A percentile compares a stretch with the other conserved stretches of the same genome.
Evolutionary conservation across 805 yeast genomes (phyloP).

Genomic region (Yamadazyma paraphyllophila): DNA sequence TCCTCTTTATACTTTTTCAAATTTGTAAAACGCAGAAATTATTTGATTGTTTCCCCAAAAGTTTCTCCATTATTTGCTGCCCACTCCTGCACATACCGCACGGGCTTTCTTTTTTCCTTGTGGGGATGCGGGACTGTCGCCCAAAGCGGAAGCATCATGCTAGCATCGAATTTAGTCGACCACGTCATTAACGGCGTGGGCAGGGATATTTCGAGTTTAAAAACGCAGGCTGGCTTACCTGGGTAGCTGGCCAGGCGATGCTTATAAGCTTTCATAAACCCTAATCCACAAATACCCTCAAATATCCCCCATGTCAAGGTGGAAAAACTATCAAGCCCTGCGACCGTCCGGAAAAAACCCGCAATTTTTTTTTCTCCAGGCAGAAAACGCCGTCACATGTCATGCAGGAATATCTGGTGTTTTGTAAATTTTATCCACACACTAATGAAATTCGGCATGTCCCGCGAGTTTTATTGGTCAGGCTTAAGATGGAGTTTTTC

Average conservation of each 20-base stretch:
- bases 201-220: no score
- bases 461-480: not conserved
- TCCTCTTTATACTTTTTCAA: not conserved
- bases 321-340: not conserved
- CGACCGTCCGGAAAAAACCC: slow-evolving; percentile 1
- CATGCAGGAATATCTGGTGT: slow-evolving; percentile 1
- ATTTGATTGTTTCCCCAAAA: slow-evolving; percentile 3
- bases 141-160: slow-evolving; percentile 2
- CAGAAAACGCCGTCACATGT: slow-evolving; percentile 4
- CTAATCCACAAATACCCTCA: not conserved
- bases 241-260: no score
- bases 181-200: no score
- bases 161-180: not conserved
- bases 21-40: not conserved
- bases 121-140: slow-evolving; percentile 4
- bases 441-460: not conserved
- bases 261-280: not conserved
- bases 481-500: slow-evolving; percentile 1
- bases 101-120: slow-evolving; percentile 6
- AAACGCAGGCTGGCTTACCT: no score
- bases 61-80: slow-evolving; percentile 5
- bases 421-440: not conserved
- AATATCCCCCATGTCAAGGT: not conserved
- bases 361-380: not conserved
- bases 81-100: not conserved